phyloP scores from a whole-genome alignment of 176 grass and related monocot genomes.

The Puya raimondii region DNA sequence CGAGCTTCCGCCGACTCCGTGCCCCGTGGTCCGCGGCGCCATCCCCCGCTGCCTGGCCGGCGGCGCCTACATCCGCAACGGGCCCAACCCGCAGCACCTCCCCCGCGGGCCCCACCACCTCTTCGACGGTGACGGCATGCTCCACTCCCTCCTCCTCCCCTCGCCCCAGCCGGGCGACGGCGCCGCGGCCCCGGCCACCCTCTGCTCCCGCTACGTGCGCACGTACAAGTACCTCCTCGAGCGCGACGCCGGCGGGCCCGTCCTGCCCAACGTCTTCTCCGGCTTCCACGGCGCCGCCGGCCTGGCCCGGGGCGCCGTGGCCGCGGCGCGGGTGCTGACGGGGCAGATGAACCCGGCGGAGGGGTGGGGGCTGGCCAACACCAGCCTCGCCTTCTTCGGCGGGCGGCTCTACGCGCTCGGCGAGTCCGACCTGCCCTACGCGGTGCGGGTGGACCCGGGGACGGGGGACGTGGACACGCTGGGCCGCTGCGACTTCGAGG shows the following conservation, averaged over 20 bases:
- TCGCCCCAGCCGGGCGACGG: background rate
- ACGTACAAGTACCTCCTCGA: conserved; percentile 91
- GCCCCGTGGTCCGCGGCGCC: conserved; percentile 52
- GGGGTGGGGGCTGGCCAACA: conserved; percentile 73
- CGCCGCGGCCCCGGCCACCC: conserved; percentile 16
- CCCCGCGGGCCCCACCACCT: conserved; percentile 77
- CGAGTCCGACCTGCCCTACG: conserved; percentile 79
- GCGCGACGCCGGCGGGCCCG: conserved; percentile 51
- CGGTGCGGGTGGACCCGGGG: conserved; percentile 38
- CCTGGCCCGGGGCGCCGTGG: conserved; percentile 53
- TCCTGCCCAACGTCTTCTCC: conserved; percentile 65
- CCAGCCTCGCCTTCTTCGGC: conserved; percentile 70
- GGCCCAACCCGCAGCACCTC: conserved; percentile 84
- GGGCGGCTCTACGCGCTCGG: conserved; percentile 73
- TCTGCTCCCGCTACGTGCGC: conserved; percentile 89
- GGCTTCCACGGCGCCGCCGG: conserved; percentile 69
- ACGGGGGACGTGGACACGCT: conserved; percentile 55
- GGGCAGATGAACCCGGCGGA: conserved; percentile 71
- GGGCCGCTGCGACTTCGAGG: conserved; percentile 58
- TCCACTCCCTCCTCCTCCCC: conserved; percentile 83
- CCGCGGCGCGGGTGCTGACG: conserved; percentile 64
- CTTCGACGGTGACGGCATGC: conserved; percentile 95
- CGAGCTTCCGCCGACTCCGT: conserved; percentile 70
- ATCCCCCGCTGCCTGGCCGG: conserved; percentile 76
- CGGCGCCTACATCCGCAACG: conserved; percentile 92